Percentiles rank a stretch among this genome's conserved stretches.
Evolutionary conservation across 192 early-diverging fungal genomes (phyloP).

Genomic region (Rhizophagus prolifer): DNA sequence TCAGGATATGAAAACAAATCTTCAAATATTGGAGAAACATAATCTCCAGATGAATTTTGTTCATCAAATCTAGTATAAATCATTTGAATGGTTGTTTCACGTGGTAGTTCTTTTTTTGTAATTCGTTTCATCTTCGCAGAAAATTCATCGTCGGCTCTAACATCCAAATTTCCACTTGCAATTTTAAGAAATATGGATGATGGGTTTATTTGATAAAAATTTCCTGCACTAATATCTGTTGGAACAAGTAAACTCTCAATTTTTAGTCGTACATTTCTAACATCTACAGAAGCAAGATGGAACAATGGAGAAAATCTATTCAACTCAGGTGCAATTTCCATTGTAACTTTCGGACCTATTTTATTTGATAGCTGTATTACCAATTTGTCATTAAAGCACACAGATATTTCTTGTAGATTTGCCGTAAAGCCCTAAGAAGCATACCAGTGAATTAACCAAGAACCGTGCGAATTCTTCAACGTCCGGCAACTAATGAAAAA

Average conservation of each 20-base stretch:
- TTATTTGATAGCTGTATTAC: slow-evolving; percentile 68
- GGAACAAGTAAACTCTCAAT: slow-evolving; percentile 44
- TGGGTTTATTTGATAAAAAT: slow-evolving; percentile 19
- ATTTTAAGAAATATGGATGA: slow-evolving; percentile 71
- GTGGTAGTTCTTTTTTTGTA: slow-evolving; percentile 84
- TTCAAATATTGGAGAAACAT: slow-evolving; percentile 59
- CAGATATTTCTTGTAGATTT: slow-evolving; percentile 64
- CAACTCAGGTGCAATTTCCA: slow-evolving; percentile 52
- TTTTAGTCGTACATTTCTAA: slow-evolving; percentile 58
- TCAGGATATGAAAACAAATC: slow-evolving; percentile 70
- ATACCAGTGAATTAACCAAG: slow-evolving; percentile 56
- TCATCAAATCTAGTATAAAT: slow-evolving; percentile 78
- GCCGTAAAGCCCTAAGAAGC: slow-evolving; percentile 61
- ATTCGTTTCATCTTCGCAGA: slow-evolving; percentile 83
- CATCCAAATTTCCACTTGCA: slow-evolving; percentile 58
- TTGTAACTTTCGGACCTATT: slow-evolving; percentile 56
- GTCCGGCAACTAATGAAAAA: slow-evolving; percentile 44
- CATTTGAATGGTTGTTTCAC: slow-evolving; percentile 64
- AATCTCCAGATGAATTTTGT: slow-evolving; percentile 35
- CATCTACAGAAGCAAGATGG: slow-evolving; percentile 56
- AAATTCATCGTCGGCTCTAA: slow-evolving; percentile 54
- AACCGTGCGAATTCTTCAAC: slow-evolving; percentile 62
- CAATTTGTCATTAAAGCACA: slow-evolving; percentile 60
- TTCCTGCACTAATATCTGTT: slow-evolving; percentile 5
- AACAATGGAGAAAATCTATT: slow-evolving; percentile 72